Evolutionary conservation across 768 basidiomycete species (phyloP).

Genomic region (Gymnopilus dilepis): DNA sequence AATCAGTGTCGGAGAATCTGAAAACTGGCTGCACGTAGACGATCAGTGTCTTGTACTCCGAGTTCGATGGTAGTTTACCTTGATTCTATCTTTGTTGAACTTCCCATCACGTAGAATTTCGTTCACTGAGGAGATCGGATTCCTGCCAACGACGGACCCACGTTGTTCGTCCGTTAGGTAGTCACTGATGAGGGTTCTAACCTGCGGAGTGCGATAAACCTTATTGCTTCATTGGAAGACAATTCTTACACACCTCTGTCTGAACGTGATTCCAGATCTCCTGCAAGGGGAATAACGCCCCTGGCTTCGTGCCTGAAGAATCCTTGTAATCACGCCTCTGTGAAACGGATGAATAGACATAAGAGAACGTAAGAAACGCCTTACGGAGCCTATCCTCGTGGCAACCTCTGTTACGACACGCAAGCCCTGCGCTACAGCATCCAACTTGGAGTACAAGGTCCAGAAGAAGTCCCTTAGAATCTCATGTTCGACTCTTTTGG

Average conservation of each 20-base stretch:
- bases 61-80: constrained; percentile 49
- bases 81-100: constrained; percentile 76
- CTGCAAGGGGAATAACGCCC: constrained; percentile 77
- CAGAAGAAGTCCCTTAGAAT: constrained; percentile 92
- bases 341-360: constrained; percentile 4
- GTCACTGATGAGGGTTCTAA: constrained; percentile 82
- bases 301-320: constrained; percentile 75
- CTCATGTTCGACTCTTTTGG: constrained; percentile 80
- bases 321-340: constrained; percentile 87
- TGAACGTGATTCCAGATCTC: constrained; percentile 93
- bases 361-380: constrained; percentile 34
- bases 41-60: not conserved
- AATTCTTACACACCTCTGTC: constrained; percentile 65
- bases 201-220: constrained; percentile 46
- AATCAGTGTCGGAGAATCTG: constrained; percentile 90
- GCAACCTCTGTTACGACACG: constrained; percentile 90
- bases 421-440: constrained; percentile 91
- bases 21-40: constrained; percentile 71
- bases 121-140: constrained; percentile 92
- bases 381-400: constrained; percentile 87
- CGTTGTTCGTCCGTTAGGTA: constrained; percentile 94
- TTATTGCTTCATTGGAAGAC: constrained; percentile 1
- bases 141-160: constrained; percentile 76
- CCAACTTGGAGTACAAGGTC: constrained; percentile 95
- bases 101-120: constrained; percentile 89